phyloP scores from a whole-genome alignment of 2,329 filamentous ascomycete genomes.

The Ophiostoma sp. region DNA sequence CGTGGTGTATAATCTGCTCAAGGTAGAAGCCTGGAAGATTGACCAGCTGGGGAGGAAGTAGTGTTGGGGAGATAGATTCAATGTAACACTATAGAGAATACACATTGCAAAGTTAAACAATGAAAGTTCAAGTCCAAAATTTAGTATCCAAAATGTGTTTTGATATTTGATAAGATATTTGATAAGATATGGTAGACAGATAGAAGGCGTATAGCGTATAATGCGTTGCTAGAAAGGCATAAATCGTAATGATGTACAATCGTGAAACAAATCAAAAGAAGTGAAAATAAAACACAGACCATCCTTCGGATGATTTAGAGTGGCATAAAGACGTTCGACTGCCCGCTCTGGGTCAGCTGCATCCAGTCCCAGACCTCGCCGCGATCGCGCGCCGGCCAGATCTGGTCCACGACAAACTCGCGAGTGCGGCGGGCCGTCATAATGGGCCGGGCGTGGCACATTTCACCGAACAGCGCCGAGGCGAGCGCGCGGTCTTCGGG shows the following conservation, averaged over 20 bases:
- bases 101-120: neutral
- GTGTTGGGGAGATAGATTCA: neutral
- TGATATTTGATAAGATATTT: neutral
- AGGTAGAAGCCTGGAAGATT: conserved; percentile 29
- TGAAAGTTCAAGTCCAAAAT: neutral
- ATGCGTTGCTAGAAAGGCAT: neutral
- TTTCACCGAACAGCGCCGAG: conserved; percentile 20
- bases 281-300: neutral
- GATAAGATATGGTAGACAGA: neutral
- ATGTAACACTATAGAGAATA: neutral
- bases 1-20: conserved; percentile 25
- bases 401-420: conserved; percentile 25
- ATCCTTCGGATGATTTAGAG: neutral
- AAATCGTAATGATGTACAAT: neutral
- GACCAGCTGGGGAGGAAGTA: neutral
- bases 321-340: conserved; percentile 24
- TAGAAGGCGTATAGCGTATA: neutral
- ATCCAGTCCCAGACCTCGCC: conserved; percentile 29
- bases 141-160: neutral
- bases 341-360: conserved; percentile 22
- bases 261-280: neutral
- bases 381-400: conserved; percentile 29
- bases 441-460: conserved; percentile 26
- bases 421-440: conserved; percentile 25
- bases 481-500: conserved; percentile 28